A percentile compares a stretch with the other conserved stretches of the same genome.
Conservation (phyloP, 805 yeast species). For the Cyberlindnera mrakii region DNA sequence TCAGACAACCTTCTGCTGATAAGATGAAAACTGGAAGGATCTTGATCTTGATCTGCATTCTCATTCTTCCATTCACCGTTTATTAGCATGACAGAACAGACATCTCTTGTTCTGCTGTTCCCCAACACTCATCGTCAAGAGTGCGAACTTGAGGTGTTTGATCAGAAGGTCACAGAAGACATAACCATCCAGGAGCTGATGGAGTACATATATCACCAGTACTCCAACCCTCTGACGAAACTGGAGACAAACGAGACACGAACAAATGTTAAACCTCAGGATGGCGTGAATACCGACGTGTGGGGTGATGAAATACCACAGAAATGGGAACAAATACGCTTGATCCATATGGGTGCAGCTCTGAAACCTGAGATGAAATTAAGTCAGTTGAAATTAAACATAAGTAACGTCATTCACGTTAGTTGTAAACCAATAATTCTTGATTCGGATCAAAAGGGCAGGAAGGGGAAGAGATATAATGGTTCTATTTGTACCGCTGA, state of each 20-base stretch:
- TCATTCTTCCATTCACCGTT: too few relatives aligned
- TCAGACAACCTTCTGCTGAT: too few relatives aligned
- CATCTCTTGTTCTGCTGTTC: neutral
- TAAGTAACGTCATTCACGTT: slow-evolving; percentile 2
- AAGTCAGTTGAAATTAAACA: neutral
- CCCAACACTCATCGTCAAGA: neutral
- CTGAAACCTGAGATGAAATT: neutral
- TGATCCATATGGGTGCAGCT: slow-evolving; percentile 1
- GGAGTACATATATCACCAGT: neutral
- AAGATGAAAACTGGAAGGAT: too few relatives aligned
- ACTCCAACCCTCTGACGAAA: neutral
- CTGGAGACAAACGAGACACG: neutral
- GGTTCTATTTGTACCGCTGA: neutral
- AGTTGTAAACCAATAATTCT: neutral
- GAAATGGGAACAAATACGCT: neutral
- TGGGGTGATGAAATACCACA: slow-evolving; percentile 1
- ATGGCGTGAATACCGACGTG: neutral
- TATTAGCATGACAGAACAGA: too few relatives aligned
- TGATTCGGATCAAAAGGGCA: neutral
- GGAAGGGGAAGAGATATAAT: neutral
- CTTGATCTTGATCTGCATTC: too few relatives aligned
- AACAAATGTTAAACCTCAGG: neutral
- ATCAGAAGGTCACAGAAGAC: neutral
- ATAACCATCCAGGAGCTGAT: neutral
- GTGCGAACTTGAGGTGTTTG: neutral